Evolutionary conservation across 106 monocot genomes (phyloP).

Genomic region (Acorus gramineus): DNA sequence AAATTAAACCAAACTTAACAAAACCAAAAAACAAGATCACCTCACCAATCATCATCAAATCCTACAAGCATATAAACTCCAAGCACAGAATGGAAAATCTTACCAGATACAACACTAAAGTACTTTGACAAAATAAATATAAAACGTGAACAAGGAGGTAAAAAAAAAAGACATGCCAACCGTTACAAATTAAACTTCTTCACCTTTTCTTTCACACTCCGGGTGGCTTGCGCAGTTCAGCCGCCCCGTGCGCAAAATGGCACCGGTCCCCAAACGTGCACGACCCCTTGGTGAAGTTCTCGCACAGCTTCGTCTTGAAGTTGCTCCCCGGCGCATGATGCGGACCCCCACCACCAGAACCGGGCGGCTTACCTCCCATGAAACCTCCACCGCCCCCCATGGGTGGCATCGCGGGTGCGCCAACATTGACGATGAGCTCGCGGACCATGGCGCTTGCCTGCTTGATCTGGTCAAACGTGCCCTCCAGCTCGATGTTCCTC

Average conservation of each 20-base stretch:
- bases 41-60: no score
- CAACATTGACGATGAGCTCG: slow-evolving; percentile 47
- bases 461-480: slow-evolving; percentile 67
- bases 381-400: neutral
- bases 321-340: slow-evolving; percentile 18
- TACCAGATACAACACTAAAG: no score
- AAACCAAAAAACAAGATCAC: no score
- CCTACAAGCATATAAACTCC: no score
- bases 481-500: slow-evolving; percentile 73
- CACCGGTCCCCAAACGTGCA: slow-evolving; percentile 75
- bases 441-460: slow-evolving; percentile 52
- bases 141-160: no score
- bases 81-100: no score
- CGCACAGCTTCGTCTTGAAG: slow-evolving; percentile 64
- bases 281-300: slow-evolving; percentile 54
- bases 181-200: no score
- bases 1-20: no score
- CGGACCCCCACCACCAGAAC: neutral
- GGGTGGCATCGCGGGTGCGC: slow-evolving; percentile 9
- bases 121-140: no score
- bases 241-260: slow-evolving; percentile 63
- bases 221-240: slow-evolving; percentile 40
- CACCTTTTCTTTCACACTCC: no score
- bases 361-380: no score
- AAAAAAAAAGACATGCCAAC: no score